Percentiles rank a stretch among this genome's conserved stretches.
Conservation (phyloP, 192 early-diverging fungal genomes). For the Coemansia sp. region DNA sequence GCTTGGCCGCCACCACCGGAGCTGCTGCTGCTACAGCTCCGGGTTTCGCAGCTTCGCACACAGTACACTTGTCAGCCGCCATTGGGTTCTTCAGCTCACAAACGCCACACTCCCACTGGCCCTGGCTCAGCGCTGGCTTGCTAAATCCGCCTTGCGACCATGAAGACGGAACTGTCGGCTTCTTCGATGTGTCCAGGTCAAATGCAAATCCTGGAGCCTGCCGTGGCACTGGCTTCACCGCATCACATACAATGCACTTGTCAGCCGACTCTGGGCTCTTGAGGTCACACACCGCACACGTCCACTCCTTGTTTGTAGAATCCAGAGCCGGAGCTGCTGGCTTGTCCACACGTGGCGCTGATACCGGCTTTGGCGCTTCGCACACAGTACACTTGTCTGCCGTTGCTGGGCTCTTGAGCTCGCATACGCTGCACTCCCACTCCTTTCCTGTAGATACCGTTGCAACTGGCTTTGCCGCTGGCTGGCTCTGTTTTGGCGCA, state of each 20-base stretch:
- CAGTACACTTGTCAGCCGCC: conserved; percentile 19
- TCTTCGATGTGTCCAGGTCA: conserved; percentile 30
- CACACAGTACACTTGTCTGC: conserved; percentile 28
- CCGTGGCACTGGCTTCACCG: conserved; percentile 10
- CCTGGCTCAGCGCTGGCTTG: background rate
- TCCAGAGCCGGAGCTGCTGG: conserved; percentile 8
- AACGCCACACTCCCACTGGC: conserved; percentile 23
- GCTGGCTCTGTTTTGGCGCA: background rate
- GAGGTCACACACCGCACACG: conserved; percentile 17
- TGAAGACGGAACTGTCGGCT: conserved; percentile 11
- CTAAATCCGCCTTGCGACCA: background rate
- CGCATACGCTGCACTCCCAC: conserved; percentile 9
- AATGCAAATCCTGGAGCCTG: conserved; percentile 16
- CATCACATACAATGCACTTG: conserved; percentile 30
- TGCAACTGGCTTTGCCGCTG: background rate
- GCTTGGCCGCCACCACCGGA: conserved; percentile 3
- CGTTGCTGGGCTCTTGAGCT: conserved; percentile 16
- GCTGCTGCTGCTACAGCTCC: background rate
- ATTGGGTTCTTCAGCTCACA: conserved; percentile 26
- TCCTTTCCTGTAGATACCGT: background rate
- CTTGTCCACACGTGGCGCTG: background rate
- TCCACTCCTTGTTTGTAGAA: conserved; percentile 19
- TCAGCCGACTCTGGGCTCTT: conserved; percentile 10
- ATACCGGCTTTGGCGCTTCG: conserved; percentile 26
- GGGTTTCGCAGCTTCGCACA: conserved; percentile 26